These are phyloP conservation scores for Colletotrichum tropicale DNA, from an alignment of 2,329 filamentous ascomycete genomes.

Conservation along the genomic window DNA sequence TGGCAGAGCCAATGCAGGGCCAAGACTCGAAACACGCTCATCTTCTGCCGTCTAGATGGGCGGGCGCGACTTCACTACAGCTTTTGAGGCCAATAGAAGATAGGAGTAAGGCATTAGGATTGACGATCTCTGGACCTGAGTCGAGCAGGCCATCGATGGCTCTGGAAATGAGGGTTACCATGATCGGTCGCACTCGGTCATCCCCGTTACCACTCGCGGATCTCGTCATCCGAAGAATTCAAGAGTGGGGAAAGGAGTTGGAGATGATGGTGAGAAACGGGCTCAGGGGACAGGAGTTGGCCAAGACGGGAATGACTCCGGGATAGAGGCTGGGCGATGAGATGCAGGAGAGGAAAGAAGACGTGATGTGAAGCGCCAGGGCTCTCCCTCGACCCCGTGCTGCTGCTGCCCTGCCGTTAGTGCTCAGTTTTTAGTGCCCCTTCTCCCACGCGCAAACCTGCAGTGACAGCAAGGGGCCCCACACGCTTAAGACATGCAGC, in stretches of 20 bases:
- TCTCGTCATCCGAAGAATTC: constrained; percentile 8
- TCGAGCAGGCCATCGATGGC: background rate
- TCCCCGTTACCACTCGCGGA: background rate
- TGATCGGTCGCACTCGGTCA: background rate
- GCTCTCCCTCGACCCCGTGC: background rate
- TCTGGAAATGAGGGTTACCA: background rate
- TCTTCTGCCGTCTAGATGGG: background rate
- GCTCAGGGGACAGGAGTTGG: background rate
- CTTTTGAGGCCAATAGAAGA: background rate
- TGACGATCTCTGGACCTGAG: background rate
- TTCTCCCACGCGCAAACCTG: background rate
- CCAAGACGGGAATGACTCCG: constrained; percentile 10
- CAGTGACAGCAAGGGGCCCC: background rate
- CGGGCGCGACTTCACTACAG: background rate
- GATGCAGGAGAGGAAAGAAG: background rate
- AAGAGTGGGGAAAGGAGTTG: background rate
- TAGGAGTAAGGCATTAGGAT: background rate
- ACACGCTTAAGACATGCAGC: background rate
- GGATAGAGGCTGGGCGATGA: background rate
- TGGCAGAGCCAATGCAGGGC: background rate
- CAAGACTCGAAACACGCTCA: constrained; percentile 13
- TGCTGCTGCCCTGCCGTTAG: background rate
- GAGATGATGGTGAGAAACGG: background rate
- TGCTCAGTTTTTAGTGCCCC: background rate
- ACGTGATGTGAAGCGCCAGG: background rate